Percentiles rank a stretch among this genome's conserved stretches.
These are phyloP conservation scores for Bisporella sp. DNA, from an alignment of 2,329 filamentous ascomycete species.

Conservation along the genomic window DNA sequence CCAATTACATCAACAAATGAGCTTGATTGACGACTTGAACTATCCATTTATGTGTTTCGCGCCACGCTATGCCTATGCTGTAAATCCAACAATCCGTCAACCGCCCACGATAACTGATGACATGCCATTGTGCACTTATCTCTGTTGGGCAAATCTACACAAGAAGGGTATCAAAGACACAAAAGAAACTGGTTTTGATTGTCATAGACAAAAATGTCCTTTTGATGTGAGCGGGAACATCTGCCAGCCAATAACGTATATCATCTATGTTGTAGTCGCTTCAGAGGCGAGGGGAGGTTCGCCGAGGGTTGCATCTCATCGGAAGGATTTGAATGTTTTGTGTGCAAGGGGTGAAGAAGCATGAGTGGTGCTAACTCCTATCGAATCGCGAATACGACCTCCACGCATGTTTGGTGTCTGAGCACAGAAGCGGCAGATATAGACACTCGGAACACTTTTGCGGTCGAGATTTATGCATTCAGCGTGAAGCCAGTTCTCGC, in stretches of 20 bases:
- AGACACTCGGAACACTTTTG: constrained; percentile 49
- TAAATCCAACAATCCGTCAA: too few relatives aligned
- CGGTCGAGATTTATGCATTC: constrained; percentile 53
- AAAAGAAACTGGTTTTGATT: constrained; percentile 1
- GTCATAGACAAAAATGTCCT: background rate
- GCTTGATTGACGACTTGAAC: too few relatives aligned
- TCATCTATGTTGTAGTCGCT: too few relatives aligned
- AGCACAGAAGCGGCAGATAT: constrained; percentile 57
- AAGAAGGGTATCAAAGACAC: constrained; percentile 12
- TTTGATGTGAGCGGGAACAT: background rate
- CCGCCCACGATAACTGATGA: too few relatives aligned
- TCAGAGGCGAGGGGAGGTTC: background rate
- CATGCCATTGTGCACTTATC: too few relatives aligned
- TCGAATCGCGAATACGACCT: constrained; percentile 37
- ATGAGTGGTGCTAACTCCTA: constrained; percentile 11
- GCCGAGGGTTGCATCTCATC: constrained; percentile 20
- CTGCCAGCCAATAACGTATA: too few relatives aligned
- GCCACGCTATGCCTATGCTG: too few relatives aligned
- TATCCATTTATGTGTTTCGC: too few relatives aligned
- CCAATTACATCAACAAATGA: too few relatives aligned
- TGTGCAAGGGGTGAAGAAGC: constrained; percentile 34
- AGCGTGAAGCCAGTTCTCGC: constrained; percentile 60
- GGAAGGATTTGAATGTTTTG: constrained; percentile 37
- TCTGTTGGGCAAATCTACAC: constrained; percentile 3
- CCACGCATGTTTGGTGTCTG: constrained; percentile 49